Evolutionary conservation across 2,329 filamentous ascomycete species (phyloP), one percentile per base, ranked within the genome.

Genomic region (Scedosporium apiospermum): DNA sequence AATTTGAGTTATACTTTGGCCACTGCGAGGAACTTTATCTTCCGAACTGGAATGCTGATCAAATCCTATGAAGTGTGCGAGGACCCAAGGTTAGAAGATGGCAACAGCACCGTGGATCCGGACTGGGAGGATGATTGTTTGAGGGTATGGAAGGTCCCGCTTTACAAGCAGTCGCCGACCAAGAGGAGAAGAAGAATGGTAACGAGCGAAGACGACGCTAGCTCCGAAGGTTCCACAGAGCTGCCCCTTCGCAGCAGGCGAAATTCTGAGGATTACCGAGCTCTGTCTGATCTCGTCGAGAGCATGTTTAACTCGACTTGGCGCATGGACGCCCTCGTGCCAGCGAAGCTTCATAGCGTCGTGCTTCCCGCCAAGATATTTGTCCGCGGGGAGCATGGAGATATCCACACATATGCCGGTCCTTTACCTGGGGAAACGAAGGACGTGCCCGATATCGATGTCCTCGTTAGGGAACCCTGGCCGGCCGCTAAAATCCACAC

Each of bases 1-100:
- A 98, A 98, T 71, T 74, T 98, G 62, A 83, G 86, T 57, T 88
- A 97, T 70, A 81, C 85, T 5, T 74, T 99, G 63, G 93, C 91
- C n/a, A 90, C 92, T 0, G 88, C 89, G 16, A 84, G 95, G 57
- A 80, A 87, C 38, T 96, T 96, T 73, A 85, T 98, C 59, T 93
- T 97, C 69, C 84, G 95, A 44, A 92, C 90, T 68, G 88, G 90
- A 0, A 82, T 96, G 71, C 88, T 88, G 0, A 75, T 97, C n/a
- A 78, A 77, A 38, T 80, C 88, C 1, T 80, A 85, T 65, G 95
- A 99, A 73, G 82, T 90, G 58, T 75, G 78, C 49, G 68, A 75
- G 9, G 78, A 82, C 61, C 73, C 76, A 5, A 72, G 77, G 7
- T 61, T 66, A 5, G 65, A 65, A 2, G 64, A 66, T n/a, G 62